Percentiles rank a stretch among this genome's conserved stretches.
phyloP scores from a whole-genome alignment of 1,139 yeast species.

The Nadsonia starkeyi-henricii region DNA sequence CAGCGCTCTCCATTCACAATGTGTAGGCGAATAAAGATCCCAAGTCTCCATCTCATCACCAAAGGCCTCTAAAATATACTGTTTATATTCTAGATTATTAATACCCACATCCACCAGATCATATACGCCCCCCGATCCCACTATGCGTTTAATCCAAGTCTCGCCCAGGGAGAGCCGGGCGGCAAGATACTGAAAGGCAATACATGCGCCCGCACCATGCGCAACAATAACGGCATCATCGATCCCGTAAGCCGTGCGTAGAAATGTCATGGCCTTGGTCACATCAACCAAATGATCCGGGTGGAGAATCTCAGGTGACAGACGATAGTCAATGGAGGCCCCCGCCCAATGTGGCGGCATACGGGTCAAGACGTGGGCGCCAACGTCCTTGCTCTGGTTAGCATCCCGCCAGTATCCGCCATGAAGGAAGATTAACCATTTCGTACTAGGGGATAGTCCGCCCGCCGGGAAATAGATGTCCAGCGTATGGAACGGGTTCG shows the following conservation, averaged over 20 bases:
- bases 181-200: constrained; percentile 35
- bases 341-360: constrained; percentile 13
- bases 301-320: constrained; percentile 49
- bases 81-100: constrained; percentile 32
- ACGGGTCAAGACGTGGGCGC: constrained; percentile 24
- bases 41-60: constrained; percentile 18
- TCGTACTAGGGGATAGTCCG: constrained; percentile 9
- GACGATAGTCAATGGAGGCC: constrained; percentile 45
- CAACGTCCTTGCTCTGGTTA: constrained; percentile 42
- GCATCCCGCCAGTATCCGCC: constrained; percentile 84
- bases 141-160: constrained; percentile 12
- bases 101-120: constrained; percentile 26
- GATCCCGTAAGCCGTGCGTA: constrained; percentile 19
- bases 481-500: constrained; percentile 13
- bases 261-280: constrained; percentile 26
- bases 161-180: constrained; percentile 19
- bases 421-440: constrained; percentile 42
- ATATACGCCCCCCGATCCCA: constrained; percentile 38
- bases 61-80: constrained; percentile 33
- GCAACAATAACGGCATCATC: constrained; percentile 35
- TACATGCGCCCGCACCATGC: constrained; percentile 68
- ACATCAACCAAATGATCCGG: constrained; percentile 54
- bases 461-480: constrained; percentile 12
- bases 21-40: constrained; percentile 13
- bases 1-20: constrained; percentile 11